Evolutionary conservation across 2,329 filamentous ascomycete species (phyloP).

Genomic region (Rutstroemia sp.): DNA sequence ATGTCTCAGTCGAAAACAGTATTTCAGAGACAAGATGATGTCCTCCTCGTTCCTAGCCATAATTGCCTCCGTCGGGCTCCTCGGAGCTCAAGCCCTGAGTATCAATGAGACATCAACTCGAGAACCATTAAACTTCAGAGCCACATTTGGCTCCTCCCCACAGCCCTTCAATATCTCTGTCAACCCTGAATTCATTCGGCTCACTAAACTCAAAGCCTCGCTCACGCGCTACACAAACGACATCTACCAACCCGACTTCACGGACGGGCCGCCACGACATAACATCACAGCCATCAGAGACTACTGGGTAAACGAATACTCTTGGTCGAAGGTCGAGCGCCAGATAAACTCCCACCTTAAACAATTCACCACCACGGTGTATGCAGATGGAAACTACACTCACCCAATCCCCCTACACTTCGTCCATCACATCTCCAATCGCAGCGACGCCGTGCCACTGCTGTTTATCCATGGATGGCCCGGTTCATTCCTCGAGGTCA

Average conservation of each 20-base stretch:
- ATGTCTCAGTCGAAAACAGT: too few relatives aligned
- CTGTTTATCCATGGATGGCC: slow-evolving; percentile 38
- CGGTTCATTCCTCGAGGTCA: slow-evolving; percentile 34
- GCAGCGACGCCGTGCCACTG: slow-evolving; percentile 32
- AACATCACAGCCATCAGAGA: slow-evolving; percentile 11
- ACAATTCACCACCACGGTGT: slow-evolving; percentile 26
- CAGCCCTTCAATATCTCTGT: slow-evolving; percentile 8
- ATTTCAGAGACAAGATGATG: too few relatives aligned
- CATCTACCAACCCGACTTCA: slow-evolving; percentile 2
- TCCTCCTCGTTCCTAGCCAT: too few relatives aligned
- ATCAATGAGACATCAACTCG: neutral
- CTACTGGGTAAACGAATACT: slow-evolving; percentile 26
- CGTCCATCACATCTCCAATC: slow-evolving; percentile 23
- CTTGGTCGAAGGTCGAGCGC: slow-evolving; percentile 25
- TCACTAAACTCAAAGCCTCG: slow-evolving; percentile 2
- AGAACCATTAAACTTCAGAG: slow-evolving; percentile 1
- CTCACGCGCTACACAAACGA: slow-evolving; percentile 7
- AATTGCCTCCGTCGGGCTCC: too few relatives aligned
- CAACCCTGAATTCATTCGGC: slow-evolving; percentile 6
- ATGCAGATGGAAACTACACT: slow-evolving; percentile 34
- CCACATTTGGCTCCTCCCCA: neutral
- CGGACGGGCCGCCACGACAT: slow-evolving; percentile 6
- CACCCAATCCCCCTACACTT: slow-evolving; percentile 22
- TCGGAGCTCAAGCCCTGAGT: too few relatives aligned
- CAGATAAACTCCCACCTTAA: slow-evolving; percentile 25